Conservation (phyloP, 495 filamentous ascomycete species). For the Podospora appendiculata region DNA sequence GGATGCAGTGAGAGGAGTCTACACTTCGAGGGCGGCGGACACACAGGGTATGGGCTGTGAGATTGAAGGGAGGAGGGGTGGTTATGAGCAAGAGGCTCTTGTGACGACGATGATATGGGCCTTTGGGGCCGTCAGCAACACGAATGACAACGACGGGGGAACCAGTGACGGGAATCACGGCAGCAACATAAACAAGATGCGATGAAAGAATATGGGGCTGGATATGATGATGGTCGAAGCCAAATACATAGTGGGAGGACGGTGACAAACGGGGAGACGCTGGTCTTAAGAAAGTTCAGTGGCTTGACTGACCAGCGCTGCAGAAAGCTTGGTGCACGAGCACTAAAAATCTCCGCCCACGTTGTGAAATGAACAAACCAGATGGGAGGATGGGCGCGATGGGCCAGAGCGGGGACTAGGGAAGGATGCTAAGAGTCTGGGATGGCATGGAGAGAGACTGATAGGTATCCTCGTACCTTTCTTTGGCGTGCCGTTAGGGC, state of each 20-base stretch:
- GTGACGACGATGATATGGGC: conserved; percentile 3
- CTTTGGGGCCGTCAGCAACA: conserved; percentile 5
- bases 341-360: conserved; percentile 19
- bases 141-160: conserved; percentile 1
- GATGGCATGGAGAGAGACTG: conserved; percentile 3
- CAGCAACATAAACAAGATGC: conserved; percentile 10
- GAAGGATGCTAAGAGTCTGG: conserved; percentile 5
- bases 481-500: conserved; percentile 6
- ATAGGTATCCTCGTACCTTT: conserved; percentile 16
- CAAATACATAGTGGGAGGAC: conserved; percentile 7
- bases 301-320: conserved; percentile 11
- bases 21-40: too few species aligned
- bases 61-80: neutral
- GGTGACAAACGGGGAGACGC: conserved; percentile 6
- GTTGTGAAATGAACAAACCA: conserved; percentile 13
- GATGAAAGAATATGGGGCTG: conserved; percentile 7
- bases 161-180: conserved; percentile 7
- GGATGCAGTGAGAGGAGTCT: too few species aligned
- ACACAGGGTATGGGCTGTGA: neutral
- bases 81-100: neutral
- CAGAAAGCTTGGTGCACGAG: conserved; percentile 19
- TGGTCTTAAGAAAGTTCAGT: conserved; percentile 12
- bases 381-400: conserved; percentile 4
- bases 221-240: conserved; percentile 16
- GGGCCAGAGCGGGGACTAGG: conserved; percentile 8